Conservation (phyloP, 2,329 filamentous ascomycete genomes). For the Alternaria sp. region DNA sequence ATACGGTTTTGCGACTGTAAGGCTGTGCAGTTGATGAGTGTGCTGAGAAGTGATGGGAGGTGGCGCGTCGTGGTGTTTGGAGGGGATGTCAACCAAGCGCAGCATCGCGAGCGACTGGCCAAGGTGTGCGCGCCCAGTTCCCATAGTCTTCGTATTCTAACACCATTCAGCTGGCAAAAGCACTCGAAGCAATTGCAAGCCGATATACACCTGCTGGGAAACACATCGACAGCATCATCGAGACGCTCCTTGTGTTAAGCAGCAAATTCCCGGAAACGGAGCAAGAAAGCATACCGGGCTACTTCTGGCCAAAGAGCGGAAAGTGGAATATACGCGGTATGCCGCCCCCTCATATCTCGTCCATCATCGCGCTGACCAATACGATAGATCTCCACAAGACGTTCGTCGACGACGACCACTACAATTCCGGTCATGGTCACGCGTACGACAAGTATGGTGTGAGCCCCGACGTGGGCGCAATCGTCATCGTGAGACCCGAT, state of each 20-base stretch:
- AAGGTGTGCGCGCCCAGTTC: constrained; percentile 40
- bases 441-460: constrained; percentile 65
- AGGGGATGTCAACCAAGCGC: constrained; percentile 49
- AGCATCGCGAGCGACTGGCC: constrained; percentile 39
- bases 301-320: constrained; percentile 64
- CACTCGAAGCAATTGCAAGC: constrained; percentile 40
- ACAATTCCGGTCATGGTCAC: constrained; percentile 62
- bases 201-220: constrained; percentile 52
- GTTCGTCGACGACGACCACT: constrained; percentile 65
- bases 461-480: constrained; percentile 37
- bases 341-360: background rate
- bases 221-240: constrained; percentile 63
- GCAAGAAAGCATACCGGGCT: constrained; percentile 60
- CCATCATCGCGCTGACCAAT: background rate
- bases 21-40: constrained; percentile 58
- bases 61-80: constrained; percentile 61
- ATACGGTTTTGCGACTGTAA: constrained; percentile 66
- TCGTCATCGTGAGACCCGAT: constrained; percentile 66
- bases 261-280: constrained; percentile 58
- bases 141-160: background rate
- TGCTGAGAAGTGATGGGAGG: constrained; percentile 59
- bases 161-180: constrained; percentile 21
- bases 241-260: constrained; percentile 61
- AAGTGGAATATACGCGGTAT: constrained; percentile 62
- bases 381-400: constrained; percentile 63